Percentiles rank a stretch among this genome's conserved stretches.
Evolutionary conservation across 352 stramenopile genomes (phyloP).

Genomic region (Plasmopara viticola): DNA sequence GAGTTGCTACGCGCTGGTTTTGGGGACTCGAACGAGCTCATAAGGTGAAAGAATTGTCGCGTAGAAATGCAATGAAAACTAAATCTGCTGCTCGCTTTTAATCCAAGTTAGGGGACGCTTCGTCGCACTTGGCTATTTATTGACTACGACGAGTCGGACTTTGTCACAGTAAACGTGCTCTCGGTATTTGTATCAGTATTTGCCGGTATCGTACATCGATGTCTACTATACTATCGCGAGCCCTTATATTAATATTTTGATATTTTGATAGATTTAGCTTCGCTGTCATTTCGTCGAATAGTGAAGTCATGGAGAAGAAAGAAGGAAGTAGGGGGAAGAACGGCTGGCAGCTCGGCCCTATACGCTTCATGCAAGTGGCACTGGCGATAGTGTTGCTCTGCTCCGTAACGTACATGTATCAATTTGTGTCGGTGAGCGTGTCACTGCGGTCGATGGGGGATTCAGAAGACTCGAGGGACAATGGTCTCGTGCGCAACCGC

Average conservation of each 20-base stretch:
- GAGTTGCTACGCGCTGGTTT: conserved; percentile 6
- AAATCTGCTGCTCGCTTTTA: neutral
- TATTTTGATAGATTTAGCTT: no score
- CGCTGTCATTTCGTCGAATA: no score
- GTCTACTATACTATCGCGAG: no score
- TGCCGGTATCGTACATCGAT: no score
- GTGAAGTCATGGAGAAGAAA: conserved; percentile 10
- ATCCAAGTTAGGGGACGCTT: neutral
- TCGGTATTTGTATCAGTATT: neutral
- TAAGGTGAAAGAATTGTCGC: conserved; percentile 6
- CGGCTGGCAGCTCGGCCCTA: conserved; percentile 29
- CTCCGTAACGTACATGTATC: conserved; percentile 61
- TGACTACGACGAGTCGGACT: neutral
- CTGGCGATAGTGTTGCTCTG: conserved; percentile 53
- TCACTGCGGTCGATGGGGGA: conserved; percentile 21
- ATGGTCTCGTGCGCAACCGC: conserved; percentile 29
- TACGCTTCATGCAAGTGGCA: conserved; percentile 73
- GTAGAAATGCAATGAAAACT: neutral
- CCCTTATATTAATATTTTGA: no score
- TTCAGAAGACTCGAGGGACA: conserved; percentile 13
- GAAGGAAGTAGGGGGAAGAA: conserved; percentile 2
- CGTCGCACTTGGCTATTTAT: neutral
- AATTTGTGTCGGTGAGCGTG: conserved; percentile 58
- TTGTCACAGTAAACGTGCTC: neutral
- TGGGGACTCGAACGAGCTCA: conserved; percentile 34